Percentiles rank a stretch among this genome's conserved stretches.
phyloP scores from a whole-genome alignment of 2,329 filamentous ascomycete genomes.

The Domatiomyces globalis region DNA sequence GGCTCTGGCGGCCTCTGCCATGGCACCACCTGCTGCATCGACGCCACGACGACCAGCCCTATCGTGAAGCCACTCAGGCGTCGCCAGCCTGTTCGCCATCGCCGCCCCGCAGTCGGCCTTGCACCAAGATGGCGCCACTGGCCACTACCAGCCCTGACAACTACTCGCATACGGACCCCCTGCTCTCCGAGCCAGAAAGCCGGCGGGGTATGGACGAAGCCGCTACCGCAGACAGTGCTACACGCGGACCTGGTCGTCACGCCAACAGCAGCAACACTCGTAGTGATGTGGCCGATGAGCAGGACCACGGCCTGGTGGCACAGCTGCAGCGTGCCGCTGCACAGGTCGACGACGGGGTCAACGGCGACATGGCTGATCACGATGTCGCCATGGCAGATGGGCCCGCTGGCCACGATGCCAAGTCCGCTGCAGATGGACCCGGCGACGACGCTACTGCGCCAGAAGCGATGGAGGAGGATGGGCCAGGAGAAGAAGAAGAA shows the following conservation, averaged over 20 bases:
- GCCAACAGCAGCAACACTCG: neutral
- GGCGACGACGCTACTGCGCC: neutral
- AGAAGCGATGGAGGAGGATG: neutral
- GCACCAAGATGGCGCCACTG: neutral
- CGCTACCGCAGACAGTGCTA: neutral
- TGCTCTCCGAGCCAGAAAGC: neutral
- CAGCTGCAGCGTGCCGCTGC: slow-evolving; percentile 13
- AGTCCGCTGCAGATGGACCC: neutral
- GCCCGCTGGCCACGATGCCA: slow-evolving; percentile 2
- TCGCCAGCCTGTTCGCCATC: neutral
- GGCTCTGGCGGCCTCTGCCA: neutral
- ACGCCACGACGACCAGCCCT: neutral
- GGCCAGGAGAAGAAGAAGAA: neutral
- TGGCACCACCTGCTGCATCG: neutral
- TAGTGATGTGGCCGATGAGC: neutral
- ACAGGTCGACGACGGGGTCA: slow-evolving; percentile 7
- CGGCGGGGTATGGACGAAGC: neutral
- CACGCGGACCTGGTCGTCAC: neutral
- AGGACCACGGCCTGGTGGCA: neutral
- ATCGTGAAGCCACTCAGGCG: neutral
- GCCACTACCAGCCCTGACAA: neutral
- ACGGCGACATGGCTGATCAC: slow-evolving; percentile 2
- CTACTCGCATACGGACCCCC: neutral
- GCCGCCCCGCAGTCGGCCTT: neutral
- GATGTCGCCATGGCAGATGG: slow-evolving; percentile 8